A percentile compares a stretch with the other conserved stretches of the same genome.
phyloP scores from a whole-genome alignment of 2,329 filamentous ascomycete species.

The Penicillium sp. region DNA sequence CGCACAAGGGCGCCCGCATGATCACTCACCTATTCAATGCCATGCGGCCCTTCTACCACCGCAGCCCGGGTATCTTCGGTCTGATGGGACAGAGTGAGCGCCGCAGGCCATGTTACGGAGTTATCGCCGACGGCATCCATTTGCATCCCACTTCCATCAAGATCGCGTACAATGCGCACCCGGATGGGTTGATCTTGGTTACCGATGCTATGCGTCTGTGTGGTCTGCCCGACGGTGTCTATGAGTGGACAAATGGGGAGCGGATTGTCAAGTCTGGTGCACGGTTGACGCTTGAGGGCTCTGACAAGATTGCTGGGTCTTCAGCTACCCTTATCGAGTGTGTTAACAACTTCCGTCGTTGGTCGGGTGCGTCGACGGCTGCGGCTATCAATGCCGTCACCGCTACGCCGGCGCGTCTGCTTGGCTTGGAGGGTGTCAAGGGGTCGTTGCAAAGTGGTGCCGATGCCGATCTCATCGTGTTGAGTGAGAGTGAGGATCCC shows the following conservation, averaged over 20 bases:
- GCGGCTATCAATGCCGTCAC: slow-evolving; percentile 43
- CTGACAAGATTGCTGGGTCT: slow-evolving; percentile 73
- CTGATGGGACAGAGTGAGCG: slow-evolving; percentile 67
- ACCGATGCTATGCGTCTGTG: slow-evolving; percentile 90
- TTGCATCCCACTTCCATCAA: slow-evolving; percentile 84
- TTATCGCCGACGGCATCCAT: slow-evolving; percentile 89
- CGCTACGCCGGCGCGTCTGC: slow-evolving; percentile 39
- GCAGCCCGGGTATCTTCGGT: slow-evolving; percentile 87
- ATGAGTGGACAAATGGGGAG: slow-evolving; percentile 78
- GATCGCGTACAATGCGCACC: slow-evolving; percentile 84
- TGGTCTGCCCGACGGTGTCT: slow-evolving; percentile 77
- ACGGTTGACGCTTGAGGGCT: slow-evolving; percentile 72
- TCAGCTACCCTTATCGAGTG: slow-evolving; percentile 46
- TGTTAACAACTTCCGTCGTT: slow-evolving; percentile 45
- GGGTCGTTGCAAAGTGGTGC: slow-evolving; percentile 40
- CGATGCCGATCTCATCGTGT: slow-evolving; percentile 43
- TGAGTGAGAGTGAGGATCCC: slow-evolving; percentile 35
- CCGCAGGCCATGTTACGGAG: slow-evolving; percentile 70
- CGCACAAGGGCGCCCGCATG: slow-evolving; percentile 77
- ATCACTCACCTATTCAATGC: slow-evolving; percentile 94
- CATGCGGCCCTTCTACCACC: slow-evolving; percentile 85
- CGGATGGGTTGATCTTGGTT: slow-evolving; percentile 79
- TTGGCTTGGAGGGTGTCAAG: slow-evolving; percentile 41
- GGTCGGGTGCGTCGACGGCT: slow-evolving; percentile 40
- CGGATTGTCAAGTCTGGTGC: slow-evolving; percentile 61